Conservation (phyloP, 257 asterid species). For the Ballota nigra region DNA sequence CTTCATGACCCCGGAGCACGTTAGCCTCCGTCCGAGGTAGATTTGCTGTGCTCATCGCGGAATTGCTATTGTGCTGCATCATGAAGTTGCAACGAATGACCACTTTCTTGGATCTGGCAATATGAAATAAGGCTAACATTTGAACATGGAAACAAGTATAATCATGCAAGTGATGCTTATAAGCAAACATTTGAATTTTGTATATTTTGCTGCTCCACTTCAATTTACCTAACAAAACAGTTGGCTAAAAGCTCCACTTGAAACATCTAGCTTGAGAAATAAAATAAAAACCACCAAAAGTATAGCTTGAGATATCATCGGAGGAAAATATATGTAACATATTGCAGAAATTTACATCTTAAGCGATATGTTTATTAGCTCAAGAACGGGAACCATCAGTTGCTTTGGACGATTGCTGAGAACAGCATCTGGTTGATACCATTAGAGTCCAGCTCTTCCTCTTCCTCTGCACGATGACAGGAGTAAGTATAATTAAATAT, state of each 20-base stretch:
- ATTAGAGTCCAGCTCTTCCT: constrained; percentile 50
- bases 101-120: not conserved
- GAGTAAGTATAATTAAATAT: constrained; percentile 1
- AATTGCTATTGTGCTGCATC: too few species aligned
- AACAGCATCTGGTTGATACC: constrained; percentile 77
- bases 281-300: constrained; percentile 11
- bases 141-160: not conserved
- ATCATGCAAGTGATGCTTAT: not conserved
- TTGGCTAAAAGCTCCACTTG: not conserved
- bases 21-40: constrained; percentile 67
- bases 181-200: not conserved
- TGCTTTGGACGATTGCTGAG: constrained; percentile 79
- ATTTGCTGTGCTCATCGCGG: constrained; percentile 43
- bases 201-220: not conserved
- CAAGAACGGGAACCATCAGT: constrained; percentile 25
- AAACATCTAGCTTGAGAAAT: not conserved
- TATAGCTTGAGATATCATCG: not conserved
- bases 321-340: not conserved
- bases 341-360: not conserved
- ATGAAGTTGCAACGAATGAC: not conserved
- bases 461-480: constrained; percentile 48
- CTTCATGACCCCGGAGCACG: constrained; percentile 93
- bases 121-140: not conserved
- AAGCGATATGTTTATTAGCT: not conserved
- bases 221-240: not conserved